Base-by-base conservation (phyloP, 768 basidiomycete genomes). In the Naganishia kalamii region DNA sequence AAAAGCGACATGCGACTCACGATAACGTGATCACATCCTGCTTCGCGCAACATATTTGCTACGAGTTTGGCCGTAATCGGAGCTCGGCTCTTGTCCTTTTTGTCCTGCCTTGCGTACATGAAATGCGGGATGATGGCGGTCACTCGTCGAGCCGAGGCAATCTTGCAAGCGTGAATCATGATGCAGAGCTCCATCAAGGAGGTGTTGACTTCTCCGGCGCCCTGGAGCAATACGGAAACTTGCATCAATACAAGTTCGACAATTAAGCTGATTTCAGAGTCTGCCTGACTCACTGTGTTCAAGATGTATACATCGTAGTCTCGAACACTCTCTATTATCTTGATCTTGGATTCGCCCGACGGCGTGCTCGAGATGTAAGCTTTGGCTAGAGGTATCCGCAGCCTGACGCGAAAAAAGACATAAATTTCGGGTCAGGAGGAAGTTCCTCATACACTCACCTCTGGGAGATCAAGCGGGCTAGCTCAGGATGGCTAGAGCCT, bases 241-340 rank as follows among this genome's bases (percentile, higher is more conserved):
- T 19, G 13, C 11, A 8, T 27, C 29, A 27, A 25, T n/a, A 21
- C 40, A 23, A 57, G 33, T 35, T 21, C 32, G 27, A 1, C 13
- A 6, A 0, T 17, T 21, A 5, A 3, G 12, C 3, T 25, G 2
- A 25, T 17, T 32, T 25, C 4, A 19, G 8, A 32, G 47, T 10
- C 15, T 13, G 8, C 15, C 21, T 30, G 21, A 72, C 76, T 67
- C 37, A 76, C 76, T 17, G 76, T 77, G 64, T 99, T 96, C 78
- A 99, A 85, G 82, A 99, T 96, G 82, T 97, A 99, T 29, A 97
- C 92, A 79, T 99, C 96, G 80, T 92, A 92, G 79, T 98, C 94
- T 49, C 96, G 88, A 48, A 99, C 88, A 63, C 90, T 92, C 80
- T 97, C 93, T 59, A 86, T 84, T 70, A 98, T 96, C 79, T 89